Evolutionary conservation across 2,329 filamentous ascomycete genomes (phyloP), one percentile per base, ranked within the genome.

Genomic region (Colletotrichum australisinense): DNA sequence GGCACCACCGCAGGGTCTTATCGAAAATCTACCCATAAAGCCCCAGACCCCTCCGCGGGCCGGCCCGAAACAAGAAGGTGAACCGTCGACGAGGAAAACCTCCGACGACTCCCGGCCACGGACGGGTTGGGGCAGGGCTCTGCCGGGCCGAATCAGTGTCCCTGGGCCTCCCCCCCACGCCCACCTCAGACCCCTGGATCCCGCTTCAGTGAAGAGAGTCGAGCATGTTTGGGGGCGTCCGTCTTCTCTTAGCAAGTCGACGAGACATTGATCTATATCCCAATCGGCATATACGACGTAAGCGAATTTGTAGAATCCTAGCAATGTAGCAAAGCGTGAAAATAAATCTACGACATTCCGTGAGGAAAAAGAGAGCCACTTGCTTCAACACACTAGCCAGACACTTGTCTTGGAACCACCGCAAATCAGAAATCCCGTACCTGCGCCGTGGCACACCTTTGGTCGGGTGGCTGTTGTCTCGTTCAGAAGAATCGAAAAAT

Each of bases 321-420:
- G 30, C 22, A 26, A 30, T 28, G 22, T n/a, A 32, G 62, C 11
- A 55, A n/a, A 11, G 5, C 16, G 1, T 22, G 22, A 12, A 32
- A 38, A 64, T 9, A 11, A 32, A 32, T 14, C 16, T 30, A n/a
- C 7, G 19, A 19, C 16, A 9, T 22, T 49, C 42, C 4, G 3
- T n/a, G 38, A 42, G 16, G 19, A 19, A 4, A 22, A 5, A 49
- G 19, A 49, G 6, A 6, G 16, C 7, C 14, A 42, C 38, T 42
- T 16, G 8, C 14, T 16, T 8, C 46, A 53, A 55, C 2, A 19
- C 28, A 8, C 49, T 49, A 11, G 42, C 42, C n/a, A 55, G 28
- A 64, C 62, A 64, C 62, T 64, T 64, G 62, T 55, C 62, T 64
- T 52, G 35, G 52, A 30, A 56, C 42, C 30, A 60, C 55, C 8